Evolutionary conservation across 2,329 filamentous ascomycete genomes (phyloP), one percentile per base, ranked within the genome.

Genomic region (Penicillium sp.): DNA sequence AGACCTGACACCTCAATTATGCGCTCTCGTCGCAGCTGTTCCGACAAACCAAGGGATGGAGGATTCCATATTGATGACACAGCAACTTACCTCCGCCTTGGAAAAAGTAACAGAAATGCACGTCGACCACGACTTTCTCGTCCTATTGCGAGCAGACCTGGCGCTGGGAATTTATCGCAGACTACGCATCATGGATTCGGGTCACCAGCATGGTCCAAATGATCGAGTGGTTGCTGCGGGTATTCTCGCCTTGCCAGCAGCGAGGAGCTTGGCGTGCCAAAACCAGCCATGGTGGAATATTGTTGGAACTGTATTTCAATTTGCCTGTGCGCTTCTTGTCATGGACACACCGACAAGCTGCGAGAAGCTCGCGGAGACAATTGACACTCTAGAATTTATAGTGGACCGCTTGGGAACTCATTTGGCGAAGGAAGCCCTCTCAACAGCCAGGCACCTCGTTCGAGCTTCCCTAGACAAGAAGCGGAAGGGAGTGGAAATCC

Each of bases 281-380:
- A 51, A 57, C 6, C 59, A 55, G 13, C 67, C 67, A 3, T 71
- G 68, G 68, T 72, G 69, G 69, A 71, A 70, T 42, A 56, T 70
- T 1, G 47, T 71, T 2, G 62, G 63, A 33, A 63, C 63, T 0
- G 57, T 64, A 1, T 72, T 72, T 33, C 69, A 72, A 41, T 70
- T 68, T 28, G 53, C 68, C 7, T 71, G 68, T 45, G 61, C 68
- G 18, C 51, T 66, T 3, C 56, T 72, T 9, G 67, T 65, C 3
- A 62, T 71, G 15, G 65, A 67, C 31, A 69, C 66, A 2, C 56
- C 59, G 1, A 57, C 60, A 11, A 64, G 59, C 38, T 56, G 69
- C 8, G 50, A 59, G 2, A 55, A 56, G 16, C 58, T 72, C 4
- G 48, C 59, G 11, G 58, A 60, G 14, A 58, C 59, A 1, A 64